Percentiles rank a stretch among this genome's conserved stretches.
Evolutionary conservation across 495 filamentous ascomycete species (phyloP).

Genomic region (Astrocystis sublimbata): DNA sequence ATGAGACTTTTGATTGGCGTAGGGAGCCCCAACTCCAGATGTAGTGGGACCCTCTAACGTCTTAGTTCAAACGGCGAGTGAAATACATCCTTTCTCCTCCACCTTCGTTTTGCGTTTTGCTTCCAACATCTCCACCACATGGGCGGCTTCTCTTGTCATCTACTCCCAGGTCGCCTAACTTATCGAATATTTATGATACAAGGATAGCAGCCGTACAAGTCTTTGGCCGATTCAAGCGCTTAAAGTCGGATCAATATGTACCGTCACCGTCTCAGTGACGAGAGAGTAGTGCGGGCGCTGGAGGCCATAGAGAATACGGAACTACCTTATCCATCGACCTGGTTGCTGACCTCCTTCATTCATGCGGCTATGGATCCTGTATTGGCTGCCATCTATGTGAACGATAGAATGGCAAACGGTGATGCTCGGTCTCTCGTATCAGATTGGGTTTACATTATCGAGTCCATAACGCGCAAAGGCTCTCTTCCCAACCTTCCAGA

Average conservation of each 20-base stretch:
- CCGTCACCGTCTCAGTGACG: not conserved
- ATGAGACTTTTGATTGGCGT: too few relatives aligned
- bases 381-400: constrained; percentile 2
- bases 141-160: too few relatives aligned
- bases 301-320: not conserved
- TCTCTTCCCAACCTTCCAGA: constrained; percentile 17
- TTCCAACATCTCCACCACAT: too few relatives aligned
- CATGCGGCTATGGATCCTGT: not conserved
- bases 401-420: constrained; percentile 4
- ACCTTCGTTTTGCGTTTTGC: too few relatives aligned
- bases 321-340: not conserved
- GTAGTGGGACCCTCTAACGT: too few relatives aligned
- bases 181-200: too few relatives aligned
- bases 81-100: too few relatives aligned
- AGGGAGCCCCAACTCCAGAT: too few relatives aligned
- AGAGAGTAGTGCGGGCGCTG: not conserved
- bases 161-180: too few relatives aligned
- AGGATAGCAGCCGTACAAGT: too few relatives aligned
- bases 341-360: not conserved
- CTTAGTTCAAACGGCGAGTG: too few relatives aligned
- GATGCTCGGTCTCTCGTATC: constrained; percentile 23
- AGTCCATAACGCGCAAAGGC: constrained; percentile 21
- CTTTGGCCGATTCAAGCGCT: too few relatives aligned
- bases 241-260: not conserved
- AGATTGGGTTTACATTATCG: constrained; percentile 30